Conservation (phyloP, 306 rosid species). For the Cucurbita moschata region DNA sequence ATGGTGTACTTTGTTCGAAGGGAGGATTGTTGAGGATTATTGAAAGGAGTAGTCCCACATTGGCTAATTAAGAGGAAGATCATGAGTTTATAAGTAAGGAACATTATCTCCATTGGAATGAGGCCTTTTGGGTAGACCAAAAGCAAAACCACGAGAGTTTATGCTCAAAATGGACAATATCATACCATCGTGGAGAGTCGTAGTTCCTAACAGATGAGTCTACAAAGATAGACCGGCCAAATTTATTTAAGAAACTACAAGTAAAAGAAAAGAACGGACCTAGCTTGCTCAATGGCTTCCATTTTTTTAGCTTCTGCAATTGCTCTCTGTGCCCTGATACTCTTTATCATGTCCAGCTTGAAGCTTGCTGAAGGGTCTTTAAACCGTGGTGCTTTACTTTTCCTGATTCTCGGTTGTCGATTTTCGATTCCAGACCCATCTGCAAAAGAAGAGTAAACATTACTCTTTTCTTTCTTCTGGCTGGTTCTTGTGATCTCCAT, state of each 20-base stretch:
- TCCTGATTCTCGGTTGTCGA: slow-evolving; percentile 18
- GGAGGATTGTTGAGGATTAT: too few species aligned
- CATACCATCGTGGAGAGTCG: too few species aligned
- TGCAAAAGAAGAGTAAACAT: slow-evolving; percentile 6
- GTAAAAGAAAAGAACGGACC: slow-evolving; percentile 26
- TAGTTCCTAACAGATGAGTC: background rate
- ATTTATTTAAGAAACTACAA: background rate
- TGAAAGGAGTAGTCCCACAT: too few species aligned
- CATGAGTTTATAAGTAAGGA: too few species aligned
- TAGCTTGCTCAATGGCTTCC: slow-evolving; percentile 69
- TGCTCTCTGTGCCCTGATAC: slow-evolving; percentile 73
- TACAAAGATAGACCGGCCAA: background rate
- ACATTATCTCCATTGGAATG: too few species aligned
- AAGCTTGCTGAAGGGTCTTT: slow-evolving; percentile 81
- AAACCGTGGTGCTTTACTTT: slow-evolving; percentile 43
- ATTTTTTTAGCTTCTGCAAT: slow-evolving; percentile 42
- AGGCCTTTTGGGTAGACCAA: too few species aligned
- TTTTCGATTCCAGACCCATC: slow-evolving; percentile 18
- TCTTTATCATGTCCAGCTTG: slow-evolving; percentile 84
- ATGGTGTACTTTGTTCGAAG: too few species aligned
- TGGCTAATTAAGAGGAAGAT: too few species aligned
- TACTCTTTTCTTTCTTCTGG: slow-evolving; percentile 20
- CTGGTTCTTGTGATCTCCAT: slow-evolving; percentile 28
- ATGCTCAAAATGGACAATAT: too few species aligned
- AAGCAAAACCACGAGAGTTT: too few species aligned